phyloP scores from a whole-genome alignment of 1,284 basidiomycete species.

The Rhodotorula mucilaginosa region DNA sequence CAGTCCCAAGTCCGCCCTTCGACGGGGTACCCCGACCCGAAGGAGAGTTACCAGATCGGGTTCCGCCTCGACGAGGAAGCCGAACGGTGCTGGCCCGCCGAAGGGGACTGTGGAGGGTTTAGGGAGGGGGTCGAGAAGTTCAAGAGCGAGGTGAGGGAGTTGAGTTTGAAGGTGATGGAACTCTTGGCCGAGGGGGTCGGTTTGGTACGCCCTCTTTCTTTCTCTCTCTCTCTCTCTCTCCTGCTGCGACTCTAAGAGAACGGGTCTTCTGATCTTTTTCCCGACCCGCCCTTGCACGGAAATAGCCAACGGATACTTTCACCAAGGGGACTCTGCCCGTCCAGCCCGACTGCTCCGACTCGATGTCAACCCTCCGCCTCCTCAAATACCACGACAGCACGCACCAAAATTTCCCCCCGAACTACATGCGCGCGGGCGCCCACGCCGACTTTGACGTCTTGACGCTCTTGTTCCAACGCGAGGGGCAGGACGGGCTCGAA shows the following conservation, averaged over 20 bases:
- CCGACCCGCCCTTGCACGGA: no score
- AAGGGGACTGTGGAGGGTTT: constrained; percentile 40
- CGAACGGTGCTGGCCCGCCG: constrained; percentile 40
- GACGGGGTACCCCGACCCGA: constrained; percentile 45
- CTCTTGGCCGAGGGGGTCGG: constrained; percentile 44
- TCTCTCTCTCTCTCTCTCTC: no score
- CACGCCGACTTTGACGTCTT: constrained; percentile 46
- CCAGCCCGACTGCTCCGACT: constrained; percentile 38
- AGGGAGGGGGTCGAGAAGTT: constrained; percentile 29
- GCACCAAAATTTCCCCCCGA: constrained; percentile 38
- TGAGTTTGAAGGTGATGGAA: constrained; percentile 43
- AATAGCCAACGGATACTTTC: constrained; percentile 35
- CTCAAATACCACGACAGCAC: constrained; percentile 45
- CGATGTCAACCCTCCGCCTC: constrained; percentile 44
- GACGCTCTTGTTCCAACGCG: constrained; percentile 46
- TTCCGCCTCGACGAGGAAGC: constrained; percentile 29
- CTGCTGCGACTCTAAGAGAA: no score
- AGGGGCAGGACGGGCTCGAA: constrained; percentile 45
- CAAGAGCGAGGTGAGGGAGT: constrained; percentile 38
- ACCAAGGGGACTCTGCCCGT: constrained; percentile 30
- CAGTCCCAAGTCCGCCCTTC: constrained; percentile 43
- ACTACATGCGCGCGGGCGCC: constrained; percentile 42
- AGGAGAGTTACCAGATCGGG: constrained; percentile 45
- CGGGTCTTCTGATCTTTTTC: no score
- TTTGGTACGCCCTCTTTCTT: constrained; percentile 15